Conservation (phyloP, 1,284 basidiomycete species). For the Chalciporus piperatoides region DNA sequence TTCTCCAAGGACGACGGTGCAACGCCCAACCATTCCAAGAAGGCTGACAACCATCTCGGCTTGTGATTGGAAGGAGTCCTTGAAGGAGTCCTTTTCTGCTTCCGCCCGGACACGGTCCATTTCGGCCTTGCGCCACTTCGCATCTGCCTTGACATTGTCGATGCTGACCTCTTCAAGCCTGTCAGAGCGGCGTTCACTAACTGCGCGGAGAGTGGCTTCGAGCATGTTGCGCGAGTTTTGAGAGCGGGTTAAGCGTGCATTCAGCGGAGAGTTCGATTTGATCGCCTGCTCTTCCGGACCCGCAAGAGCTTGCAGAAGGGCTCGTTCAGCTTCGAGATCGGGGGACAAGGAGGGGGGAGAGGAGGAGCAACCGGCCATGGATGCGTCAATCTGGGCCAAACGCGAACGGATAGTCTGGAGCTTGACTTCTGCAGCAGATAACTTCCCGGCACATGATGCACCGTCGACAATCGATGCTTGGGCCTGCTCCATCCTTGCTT, state of each 20-base stretch:
- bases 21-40: slow-evolving; percentile 76
- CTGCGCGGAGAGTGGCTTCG: slow-evolving; percentile 76
- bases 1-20: slow-evolving; percentile 70
- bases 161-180: slow-evolving; percentile 72
- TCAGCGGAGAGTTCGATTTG: slow-evolving; percentile 57
- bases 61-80: slow-evolving; percentile 61
- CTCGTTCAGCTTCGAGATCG: slow-evolving; percentile 71
- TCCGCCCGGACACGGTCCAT: slow-evolving; percentile 72
- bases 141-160: slow-evolving; percentile 72
- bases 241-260: slow-evolving; percentile 61
- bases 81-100: slow-evolving; percentile 65
- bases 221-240: slow-evolving; percentile 78
- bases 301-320: slow-evolving; percentile 66
- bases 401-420: slow-evolving; percentile 63
- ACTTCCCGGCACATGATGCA: slow-evolving; percentile 69
- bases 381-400: slow-evolving; percentile 60
- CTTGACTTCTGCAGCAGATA: slow-evolving; percentile 73
- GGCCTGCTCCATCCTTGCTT: slow-evolving; percentile 64
- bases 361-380: slow-evolving; percentile 36
- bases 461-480: slow-evolving; percentile 72
- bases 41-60: slow-evolving; percentile 67
- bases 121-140: slow-evolving; percentile 62
- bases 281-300: slow-evolving; percentile 68
- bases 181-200: slow-evolving; percentile 75
- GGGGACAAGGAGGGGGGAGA: slow-evolving; percentile 38